Percentiles rank a stretch among this genome's conserved stretches.
phyloP scores from a whole-genome alignment of 2,329 filamentous ascomycete species.

The Myriosclerotinia duriaeana region DNA sequence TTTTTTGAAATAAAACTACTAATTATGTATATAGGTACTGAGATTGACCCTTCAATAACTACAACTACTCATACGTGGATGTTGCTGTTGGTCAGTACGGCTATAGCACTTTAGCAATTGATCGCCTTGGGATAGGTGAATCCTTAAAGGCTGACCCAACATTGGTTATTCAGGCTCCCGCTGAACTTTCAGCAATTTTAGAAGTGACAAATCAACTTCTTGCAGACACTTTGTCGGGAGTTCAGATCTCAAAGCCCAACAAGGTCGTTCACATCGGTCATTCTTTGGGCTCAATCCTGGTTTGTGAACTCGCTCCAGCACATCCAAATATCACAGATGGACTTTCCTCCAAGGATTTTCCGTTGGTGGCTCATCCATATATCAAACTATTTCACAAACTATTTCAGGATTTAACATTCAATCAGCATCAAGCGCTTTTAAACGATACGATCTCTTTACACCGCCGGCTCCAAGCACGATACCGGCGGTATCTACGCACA shows the following conservation, averaged over 20 bases:
- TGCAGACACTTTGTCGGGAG: neutral
- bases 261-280: conserved; percentile 18
- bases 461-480: neutral
- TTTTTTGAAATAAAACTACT: too few relatives aligned
- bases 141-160: conserved; percentile 15
- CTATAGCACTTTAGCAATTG: conserved; percentile 21
- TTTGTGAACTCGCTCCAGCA: conserved; percentile 15
- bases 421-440: neutral
- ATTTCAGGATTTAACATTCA: conserved; percentile 7
- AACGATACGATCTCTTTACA: conserved; percentile 3
- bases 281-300: conserved; percentile 18
- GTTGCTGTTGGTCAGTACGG: conserved; percentile 18
- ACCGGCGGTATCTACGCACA: neutral
- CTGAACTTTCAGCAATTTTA: conserved; percentile 14
- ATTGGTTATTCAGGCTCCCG: conserved; percentile 14
- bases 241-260: conserved; percentile 6
- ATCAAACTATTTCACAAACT: conserved; percentile 14
- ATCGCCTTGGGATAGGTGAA: conserved; percentile 17
- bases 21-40: conserved; percentile 19
- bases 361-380: neutral
- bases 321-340: conserved; percentile 16
- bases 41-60: conserved; percentile 15
- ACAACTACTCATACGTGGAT: conserved; percentile 19
- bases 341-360: conserved; percentile 23
- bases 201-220: conserved; percentile 17